Evolutionary conservation across 495 filamentous ascomycete genomes (phyloP).

Genomic region (Aspergillus ostianus): DNA sequence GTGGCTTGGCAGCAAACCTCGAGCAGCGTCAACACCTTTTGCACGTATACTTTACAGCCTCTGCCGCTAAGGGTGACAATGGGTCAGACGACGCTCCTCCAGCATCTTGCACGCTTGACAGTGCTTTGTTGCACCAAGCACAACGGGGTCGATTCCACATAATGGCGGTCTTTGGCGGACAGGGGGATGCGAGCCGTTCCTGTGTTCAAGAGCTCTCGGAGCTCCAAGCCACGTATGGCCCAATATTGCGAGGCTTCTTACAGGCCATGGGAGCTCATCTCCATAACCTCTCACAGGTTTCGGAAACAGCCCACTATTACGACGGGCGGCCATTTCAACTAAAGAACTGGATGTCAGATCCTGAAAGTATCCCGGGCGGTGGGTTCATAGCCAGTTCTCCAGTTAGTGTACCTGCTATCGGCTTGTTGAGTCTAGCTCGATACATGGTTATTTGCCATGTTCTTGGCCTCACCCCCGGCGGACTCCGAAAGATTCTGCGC

Average conservation of each 20-base stretch:
- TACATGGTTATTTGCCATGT: conserved; percentile 29
- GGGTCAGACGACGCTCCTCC: background rate
- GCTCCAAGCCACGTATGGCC: conserved; percentile 20
- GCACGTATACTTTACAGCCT: conserved; percentile 18
- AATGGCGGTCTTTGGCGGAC: conserved; percentile 28
- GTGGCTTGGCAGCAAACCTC: background rate
- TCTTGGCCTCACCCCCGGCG: conserved; percentile 23
- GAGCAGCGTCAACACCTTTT: conserved; percentile 14
- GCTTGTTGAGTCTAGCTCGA: conserved; percentile 25
- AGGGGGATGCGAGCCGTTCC: conserved; percentile 23
- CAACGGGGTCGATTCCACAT: conserved; percentile 15
- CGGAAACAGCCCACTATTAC: conserved; percentile 12
- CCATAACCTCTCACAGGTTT: conserved; percentile 10
- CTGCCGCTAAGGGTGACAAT: conserved; percentile 5
- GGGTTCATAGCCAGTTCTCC: conserved; percentile 27
- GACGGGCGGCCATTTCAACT: conserved; percentile 18
- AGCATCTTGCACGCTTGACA: background rate
- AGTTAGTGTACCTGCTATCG: conserved; percentile 35
- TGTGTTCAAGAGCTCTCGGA: conserved; percentile 22
- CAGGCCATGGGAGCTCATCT: conserved; percentile 17
- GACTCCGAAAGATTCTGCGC: conserved; percentile 21
- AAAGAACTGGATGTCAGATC: conserved; percentile 22
- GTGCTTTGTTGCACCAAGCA: conserved; percentile 19
- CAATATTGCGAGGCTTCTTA: conserved; percentile 18
- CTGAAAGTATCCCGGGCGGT: conserved; percentile 11